Evolutionary conservation across 2,329 filamentous ascomycete species (phyloP), one percentile per base, ranked within the genome.

Genomic region (Sporothrix dimorphospora): DNA sequence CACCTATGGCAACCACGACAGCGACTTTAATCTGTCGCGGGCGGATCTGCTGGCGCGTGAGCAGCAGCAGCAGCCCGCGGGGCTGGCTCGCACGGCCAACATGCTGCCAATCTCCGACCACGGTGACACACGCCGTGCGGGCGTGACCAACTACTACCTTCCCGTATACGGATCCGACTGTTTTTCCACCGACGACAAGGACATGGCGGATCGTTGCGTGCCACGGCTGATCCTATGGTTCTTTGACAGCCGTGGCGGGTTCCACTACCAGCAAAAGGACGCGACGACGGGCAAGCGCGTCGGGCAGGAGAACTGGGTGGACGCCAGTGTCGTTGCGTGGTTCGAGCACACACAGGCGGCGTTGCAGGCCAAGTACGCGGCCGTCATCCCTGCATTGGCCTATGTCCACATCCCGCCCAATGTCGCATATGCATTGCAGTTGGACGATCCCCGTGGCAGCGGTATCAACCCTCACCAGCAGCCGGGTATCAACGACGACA

Each of bases 1-100:
- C 1, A 87, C 87, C 0, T 90, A 90, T 72, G 88, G 88, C 8
- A 90, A 90, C 73, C 88, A 90, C 76, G 88, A 90, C 75, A 83
- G 81, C 61, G 79, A 85, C 63, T 83, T 79, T 73, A 86, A 87
- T 71, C 76, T 88, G 16, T 84, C 85, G 1, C 80, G 82, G 73
- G 12, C 74, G 45, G 47, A 7, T 7, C 74, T 81, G 30, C 74
- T 79, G n/a, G 74, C 72, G 0, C 75, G 75, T n/a, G 79, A 81
- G 69, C 66, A 70, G 9, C 67, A 69, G 8, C 69, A 30, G 9
- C 78, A 72, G 69, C 73, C 76, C 1, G 14, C 11, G 75, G 77
- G 70, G 65, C 77, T 4, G 75, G 76, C 65, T 77, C 79, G 24
- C 45, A 51, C 4, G 65, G 69, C 30, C 27, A 70, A 70, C 40